Evolutionary conservation across 164 flowering plant species (phyloP).

Genomic region (Hamamelis virginiana): DNA sequence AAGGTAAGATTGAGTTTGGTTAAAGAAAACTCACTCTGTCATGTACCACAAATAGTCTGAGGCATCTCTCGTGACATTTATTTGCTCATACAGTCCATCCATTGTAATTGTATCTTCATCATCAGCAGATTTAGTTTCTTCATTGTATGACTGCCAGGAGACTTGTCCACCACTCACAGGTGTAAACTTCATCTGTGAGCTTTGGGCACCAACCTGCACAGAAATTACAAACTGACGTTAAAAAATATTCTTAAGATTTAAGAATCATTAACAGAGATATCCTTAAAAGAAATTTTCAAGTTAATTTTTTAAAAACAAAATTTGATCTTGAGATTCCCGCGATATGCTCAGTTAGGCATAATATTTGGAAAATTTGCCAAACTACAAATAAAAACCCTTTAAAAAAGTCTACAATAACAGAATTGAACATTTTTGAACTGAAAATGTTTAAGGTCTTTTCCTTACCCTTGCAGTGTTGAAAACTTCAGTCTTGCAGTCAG

Average conservation of each 20-base stretch:
- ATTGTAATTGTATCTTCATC: constrained; percentile 36
- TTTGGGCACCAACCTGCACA: constrained; percentile 58
- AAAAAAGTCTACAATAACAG: neutral
- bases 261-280: neutral
- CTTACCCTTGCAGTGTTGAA: constrained; percentile 89
- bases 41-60: constrained; percentile 90
- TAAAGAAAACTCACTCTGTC: constrained; percentile 63
- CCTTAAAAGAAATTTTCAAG: neutral
- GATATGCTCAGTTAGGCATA: no score
- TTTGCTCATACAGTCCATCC: constrained; percentile 69
- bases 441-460: neutral
- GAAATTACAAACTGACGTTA: constrained; percentile 13
- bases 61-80: constrained; percentile 66
- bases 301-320: neutral
- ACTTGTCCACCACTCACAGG: constrained; percentile 31
- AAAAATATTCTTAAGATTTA: constrained; percentile 2
- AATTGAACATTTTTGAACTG: no score
- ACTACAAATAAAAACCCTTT: no score
- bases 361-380: no score
- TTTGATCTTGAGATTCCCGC: neutral
- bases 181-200: constrained; percentile 44
- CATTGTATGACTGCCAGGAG: constrained; percentile 76
- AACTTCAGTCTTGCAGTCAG: constrained; percentile 78
- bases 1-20: neutral
- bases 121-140: constrained; percentile 52